phyloP scores from a whole-genome alignment of 2,329 filamentous ascomycete species.

The Xylaria sp. region DNA sequence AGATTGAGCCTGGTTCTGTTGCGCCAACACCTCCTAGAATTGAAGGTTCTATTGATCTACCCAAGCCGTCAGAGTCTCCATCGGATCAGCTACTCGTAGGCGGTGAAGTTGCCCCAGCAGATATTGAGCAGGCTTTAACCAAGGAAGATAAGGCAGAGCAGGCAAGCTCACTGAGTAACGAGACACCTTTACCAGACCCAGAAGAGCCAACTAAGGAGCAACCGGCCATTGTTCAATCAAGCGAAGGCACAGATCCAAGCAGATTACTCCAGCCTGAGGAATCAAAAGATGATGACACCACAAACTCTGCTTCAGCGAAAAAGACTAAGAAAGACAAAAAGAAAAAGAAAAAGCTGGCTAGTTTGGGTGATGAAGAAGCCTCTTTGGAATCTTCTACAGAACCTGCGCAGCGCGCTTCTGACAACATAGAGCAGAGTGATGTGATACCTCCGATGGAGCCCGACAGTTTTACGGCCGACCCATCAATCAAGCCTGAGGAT shows the following conservation, averaged over 20 bases:
- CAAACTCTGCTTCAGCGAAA: slow-evolving; percentile 41
- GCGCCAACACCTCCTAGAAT: background rate
- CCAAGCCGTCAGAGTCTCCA: slow-evolving; percentile 4
- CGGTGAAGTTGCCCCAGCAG: slow-evolving; percentile 25
- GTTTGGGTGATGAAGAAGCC: slow-evolving; percentile 30
- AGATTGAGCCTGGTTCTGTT: slow-evolving; percentile 4
- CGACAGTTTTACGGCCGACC: background rate
- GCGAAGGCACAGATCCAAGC: background rate
- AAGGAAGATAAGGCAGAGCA: slow-evolving; percentile 50
- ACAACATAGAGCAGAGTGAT: background rate
- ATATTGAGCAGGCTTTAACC: slow-evolving; percentile 33
- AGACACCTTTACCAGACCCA: slow-evolving; percentile 4
- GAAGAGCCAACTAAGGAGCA: background rate
- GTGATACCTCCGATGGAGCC: background rate
- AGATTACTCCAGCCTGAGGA: background rate
- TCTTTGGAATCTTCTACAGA: slow-evolving; percentile 23
- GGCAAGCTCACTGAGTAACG: background rate
- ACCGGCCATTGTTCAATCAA: background rate
- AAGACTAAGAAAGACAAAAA: slow-evolving; percentile 53
- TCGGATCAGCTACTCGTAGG: slow-evolving; percentile 16
- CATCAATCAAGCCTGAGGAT: slow-evolving; percentile 2
- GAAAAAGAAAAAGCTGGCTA: slow-evolving; percentile 45
- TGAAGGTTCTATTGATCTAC: slow-evolving; percentile 13
- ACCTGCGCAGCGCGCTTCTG: slow-evolving; percentile 8
- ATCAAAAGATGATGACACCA: slow-evolving; percentile 36